These are phyloP conservation scores for Thraustochytrium striatum DNA, from an alignment of 352 stramenopile species.

Conservation along the genomic window DNA sequence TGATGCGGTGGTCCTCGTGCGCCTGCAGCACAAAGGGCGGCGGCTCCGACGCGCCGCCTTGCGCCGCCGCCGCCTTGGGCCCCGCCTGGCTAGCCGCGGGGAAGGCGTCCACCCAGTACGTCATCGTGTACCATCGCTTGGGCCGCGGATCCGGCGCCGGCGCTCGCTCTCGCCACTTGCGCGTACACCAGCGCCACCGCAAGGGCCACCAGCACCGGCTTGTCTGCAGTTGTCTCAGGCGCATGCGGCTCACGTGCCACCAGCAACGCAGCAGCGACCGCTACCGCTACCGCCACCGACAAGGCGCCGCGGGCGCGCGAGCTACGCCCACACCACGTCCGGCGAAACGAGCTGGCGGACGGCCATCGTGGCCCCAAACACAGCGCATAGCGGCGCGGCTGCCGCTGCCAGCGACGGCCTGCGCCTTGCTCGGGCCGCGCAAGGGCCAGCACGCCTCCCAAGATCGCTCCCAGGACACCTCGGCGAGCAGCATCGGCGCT, in stretches of 20 bases:
- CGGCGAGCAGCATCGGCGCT: too few relatives aligned
- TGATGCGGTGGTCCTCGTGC: conserved; percentile 10
- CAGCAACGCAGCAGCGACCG: not conserved
- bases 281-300: not conserved
- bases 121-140: conserved; percentile 26
- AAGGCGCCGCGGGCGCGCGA: not conserved
- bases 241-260: not conserved
- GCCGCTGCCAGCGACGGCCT: not conserved
- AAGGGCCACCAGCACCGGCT: not conserved
- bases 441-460: not conserved
- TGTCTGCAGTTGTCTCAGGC: not conserved
- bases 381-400: not conserved
- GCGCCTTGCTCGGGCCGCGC: not conserved
- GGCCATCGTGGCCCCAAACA: conserved; percentile 15
- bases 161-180: not conserved
- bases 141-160: not conserved
- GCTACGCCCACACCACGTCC: not conserved
- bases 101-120: conserved; percentile 2
- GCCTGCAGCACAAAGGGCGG: conserved; percentile 2
- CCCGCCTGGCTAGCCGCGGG: not conserved
- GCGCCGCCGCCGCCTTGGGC: not conserved
- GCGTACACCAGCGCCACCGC: not conserved
- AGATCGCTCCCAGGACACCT: not conserved
- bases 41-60: not conserved
- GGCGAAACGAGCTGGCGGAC: conserved; percentile 7